These are phyloP conservation scores for Verticillium albo-atrum DNA, from an alignment of 2,329 filamentous ascomycete species.

Conservation along the genomic window DNA sequence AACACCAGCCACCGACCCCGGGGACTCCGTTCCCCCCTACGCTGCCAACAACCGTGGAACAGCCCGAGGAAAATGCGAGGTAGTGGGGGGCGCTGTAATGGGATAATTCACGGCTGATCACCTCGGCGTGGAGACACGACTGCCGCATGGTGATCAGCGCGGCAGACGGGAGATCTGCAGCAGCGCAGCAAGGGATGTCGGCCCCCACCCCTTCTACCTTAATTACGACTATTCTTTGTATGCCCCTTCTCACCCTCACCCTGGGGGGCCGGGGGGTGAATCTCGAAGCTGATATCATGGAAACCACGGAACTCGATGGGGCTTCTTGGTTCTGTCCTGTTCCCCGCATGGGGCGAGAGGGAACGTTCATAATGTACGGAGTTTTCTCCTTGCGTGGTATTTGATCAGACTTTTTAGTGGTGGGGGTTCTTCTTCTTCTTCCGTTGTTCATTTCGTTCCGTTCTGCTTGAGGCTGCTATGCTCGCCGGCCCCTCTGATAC, in stretches of 20 bases:
- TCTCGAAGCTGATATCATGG: not conserved
- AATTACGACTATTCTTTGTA: not conserved
- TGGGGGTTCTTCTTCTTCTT: not conserved
- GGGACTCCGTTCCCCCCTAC: not conserved
- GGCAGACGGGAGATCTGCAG: not conserved
- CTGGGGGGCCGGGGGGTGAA: not conserved
- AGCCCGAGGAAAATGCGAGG: not conserved
- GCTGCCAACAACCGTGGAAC: not conserved
- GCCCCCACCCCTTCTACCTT: not conserved
- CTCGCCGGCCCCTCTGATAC: not conserved
- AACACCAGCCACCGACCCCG: not conserved
- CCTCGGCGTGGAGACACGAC: not conserved
- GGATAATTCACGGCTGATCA: not conserved
- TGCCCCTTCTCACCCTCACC: not conserved
- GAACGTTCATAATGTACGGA: slow-evolving; percentile 10
- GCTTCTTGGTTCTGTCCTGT: not conserved
- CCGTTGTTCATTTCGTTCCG: not conserved
- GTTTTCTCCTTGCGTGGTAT: slow-evolving; percentile 8
- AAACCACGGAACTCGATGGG: not conserved
- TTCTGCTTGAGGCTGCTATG: not conserved
- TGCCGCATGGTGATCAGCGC: not conserved
- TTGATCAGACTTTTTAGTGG: not conserved
- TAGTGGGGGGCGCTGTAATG: not conserved
- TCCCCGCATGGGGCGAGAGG: not conserved
- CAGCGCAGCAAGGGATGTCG: not conserved